These are phyloP conservation scores for Zychaea mexicana DNA, from an alignment of 371 early-diverging fungal species.

Conservation along the genomic window DNA sequence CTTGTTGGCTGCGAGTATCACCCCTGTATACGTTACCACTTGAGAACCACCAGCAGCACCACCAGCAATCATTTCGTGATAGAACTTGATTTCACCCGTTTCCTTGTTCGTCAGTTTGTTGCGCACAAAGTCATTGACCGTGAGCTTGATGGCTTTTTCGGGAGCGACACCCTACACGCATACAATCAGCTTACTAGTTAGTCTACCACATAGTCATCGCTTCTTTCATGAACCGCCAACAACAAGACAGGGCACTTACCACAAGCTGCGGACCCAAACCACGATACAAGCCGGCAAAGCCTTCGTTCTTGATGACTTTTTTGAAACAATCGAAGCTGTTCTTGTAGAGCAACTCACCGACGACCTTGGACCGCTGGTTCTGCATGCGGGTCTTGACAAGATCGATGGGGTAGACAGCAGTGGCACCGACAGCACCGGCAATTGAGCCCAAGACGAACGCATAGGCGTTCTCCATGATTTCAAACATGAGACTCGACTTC, in stretches of 20 bases:
- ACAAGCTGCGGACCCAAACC: constrained; percentile 97
- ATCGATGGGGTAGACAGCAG: constrained; percentile 97
- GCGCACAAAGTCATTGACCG: constrained; percentile 94
- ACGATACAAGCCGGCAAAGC: constrained; percentile 88
- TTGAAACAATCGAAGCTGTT: constrained; percentile 94
- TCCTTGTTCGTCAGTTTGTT: constrained; percentile 65
- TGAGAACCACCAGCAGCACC: constrained; percentile 91
- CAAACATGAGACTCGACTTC: constrained; percentile 36
- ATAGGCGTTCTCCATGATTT: constrained; percentile 52
- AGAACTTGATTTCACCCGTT: constrained; percentile 75
- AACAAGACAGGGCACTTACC: constrained; percentile 50
- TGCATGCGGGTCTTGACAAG: constrained; percentile 98
- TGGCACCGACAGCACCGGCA: constrained; percentile 94
- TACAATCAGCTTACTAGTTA: too few species aligned
- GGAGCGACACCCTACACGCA: constrained; percentile 84
- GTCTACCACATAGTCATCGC: too few species aligned
- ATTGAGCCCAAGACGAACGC: constrained; percentile 88
- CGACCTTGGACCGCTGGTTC: constrained; percentile 92
- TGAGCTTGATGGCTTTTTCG: constrained; percentile 98
- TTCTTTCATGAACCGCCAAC: too few species aligned
- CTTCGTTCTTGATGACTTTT: constrained; percentile 93
- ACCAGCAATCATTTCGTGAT: constrained; percentile 88
- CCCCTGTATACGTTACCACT: constrained; percentile 57
- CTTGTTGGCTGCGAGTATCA: neutral
- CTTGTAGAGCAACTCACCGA: constrained; percentile 91